These are phyloP conservation scores for Inonotus hispidus DNA, from an alignment of 1,284 basidiomycete species.

Conservation along the genomic window DNA sequence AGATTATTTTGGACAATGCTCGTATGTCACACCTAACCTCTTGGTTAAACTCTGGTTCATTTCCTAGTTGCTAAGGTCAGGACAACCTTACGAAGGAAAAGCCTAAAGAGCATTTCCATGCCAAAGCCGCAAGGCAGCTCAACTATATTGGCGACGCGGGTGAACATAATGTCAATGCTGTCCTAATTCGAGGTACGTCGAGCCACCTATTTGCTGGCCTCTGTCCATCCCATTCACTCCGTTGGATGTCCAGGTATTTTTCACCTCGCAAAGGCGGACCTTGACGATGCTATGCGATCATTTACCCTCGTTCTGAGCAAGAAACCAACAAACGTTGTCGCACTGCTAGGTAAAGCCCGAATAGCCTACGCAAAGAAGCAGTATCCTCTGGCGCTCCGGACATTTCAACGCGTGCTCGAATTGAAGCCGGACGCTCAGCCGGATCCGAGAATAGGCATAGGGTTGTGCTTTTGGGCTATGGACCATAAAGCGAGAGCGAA, in stretches of 20 bases:
- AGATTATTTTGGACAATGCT: slow-evolving; percentile 64
- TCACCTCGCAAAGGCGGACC: slow-evolving; percentile 72
- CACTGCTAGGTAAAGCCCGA: slow-evolving; percentile 79
- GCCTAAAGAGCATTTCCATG: slow-evolving; percentile 64
- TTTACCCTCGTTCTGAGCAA: slow-evolving; percentile 79
- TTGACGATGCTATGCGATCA: slow-evolving; percentile 72
- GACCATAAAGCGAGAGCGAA: slow-evolving; percentile 76
- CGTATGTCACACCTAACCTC: slow-evolving; percentile 42
- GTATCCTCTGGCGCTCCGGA: slow-evolving; percentile 71
- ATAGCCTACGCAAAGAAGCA: slow-evolving; percentile 77
- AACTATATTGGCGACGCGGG: slow-evolving; percentile 60
- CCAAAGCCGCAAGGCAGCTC: slow-evolving; percentile 64
- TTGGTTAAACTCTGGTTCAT: not conserved
- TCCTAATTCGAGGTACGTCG: slow-evolving; percentile 61
- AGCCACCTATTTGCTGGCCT: slow-evolving; percentile 18
- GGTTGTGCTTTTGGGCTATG: slow-evolving; percentile 85
- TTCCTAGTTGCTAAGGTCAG: slow-evolving; percentile 42
- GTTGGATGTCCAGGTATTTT: slow-evolving; percentile 48
- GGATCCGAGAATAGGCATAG: slow-evolving; percentile 91
- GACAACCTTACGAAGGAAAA: slow-evolving; percentile 58
- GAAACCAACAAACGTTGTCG: slow-evolving; percentile 79
- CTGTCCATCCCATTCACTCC: slow-evolving; percentile 6
- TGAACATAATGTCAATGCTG: slow-evolving; percentile 48
- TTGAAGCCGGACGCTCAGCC: slow-evolving; percentile 75
- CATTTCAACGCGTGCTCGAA: slow-evolving; percentile 80